Evolutionary conservation across 1,139 yeast genomes (phyloP).

Genomic region (Saccharomyces pastorianus): DNA sequence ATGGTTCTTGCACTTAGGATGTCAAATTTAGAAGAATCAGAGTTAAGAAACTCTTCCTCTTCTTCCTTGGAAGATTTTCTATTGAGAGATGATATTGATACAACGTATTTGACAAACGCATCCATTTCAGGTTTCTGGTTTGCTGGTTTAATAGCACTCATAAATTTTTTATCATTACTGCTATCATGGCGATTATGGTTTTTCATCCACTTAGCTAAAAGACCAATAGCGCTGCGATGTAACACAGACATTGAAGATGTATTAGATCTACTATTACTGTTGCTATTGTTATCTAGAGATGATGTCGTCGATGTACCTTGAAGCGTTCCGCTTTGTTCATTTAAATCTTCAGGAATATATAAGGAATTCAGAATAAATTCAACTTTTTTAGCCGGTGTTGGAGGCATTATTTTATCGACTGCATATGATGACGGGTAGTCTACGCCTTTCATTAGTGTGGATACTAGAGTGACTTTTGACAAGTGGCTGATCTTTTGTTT

Average conservation of each 20-base stretch:
- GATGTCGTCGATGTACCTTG: neutral
- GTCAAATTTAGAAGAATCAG: constrained; percentile 49
- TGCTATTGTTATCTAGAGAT: constrained; percentile 1
- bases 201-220: constrained; percentile 28
- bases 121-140: constrained; percentile 24
- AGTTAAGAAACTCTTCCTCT: constrained; percentile 20
- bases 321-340: constrained; percentile 1
- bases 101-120: constrained; percentile 35
- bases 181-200: constrained; percentile 15
- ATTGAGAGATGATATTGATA: constrained; percentile 33
- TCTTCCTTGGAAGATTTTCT: constrained; percentile 9
- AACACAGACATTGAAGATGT: constrained; percentile 6
- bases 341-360: constrained; percentile 16
- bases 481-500: constrained; percentile 10
- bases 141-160: neutral
- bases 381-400: constrained; percentile 62
- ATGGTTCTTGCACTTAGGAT: constrained; percentile 70
- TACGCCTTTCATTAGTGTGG: constrained; percentile 30
- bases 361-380: constrained; percentile 34
- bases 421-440: constrained; percentile 36
- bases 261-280: neutral
- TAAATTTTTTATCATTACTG: neutral
- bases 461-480: constrained; percentile 22
- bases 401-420: constrained; percentile 45
- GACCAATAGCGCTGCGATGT: constrained; percentile 23